A percentile compares a stretch with the other conserved stretches of the same genome.
phyloP scores from a whole-genome alignment of 2,329 filamentous ascomycete species.

The Pestalotiopsis sp. region DNA sequence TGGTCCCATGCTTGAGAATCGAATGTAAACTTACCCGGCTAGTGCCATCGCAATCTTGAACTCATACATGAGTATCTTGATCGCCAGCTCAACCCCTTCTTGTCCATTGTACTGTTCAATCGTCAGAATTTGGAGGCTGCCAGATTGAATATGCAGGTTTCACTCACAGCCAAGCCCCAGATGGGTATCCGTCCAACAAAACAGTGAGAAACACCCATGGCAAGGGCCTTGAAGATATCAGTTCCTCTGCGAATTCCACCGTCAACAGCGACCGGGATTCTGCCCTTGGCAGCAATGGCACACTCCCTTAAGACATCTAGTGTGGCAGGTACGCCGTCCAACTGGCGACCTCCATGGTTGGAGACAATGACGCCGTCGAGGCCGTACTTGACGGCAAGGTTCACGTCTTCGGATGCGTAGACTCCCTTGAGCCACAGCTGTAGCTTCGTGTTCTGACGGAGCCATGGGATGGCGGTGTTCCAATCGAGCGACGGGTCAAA shows the following conservation, averaged over 20 bases:
- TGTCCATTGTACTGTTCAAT: background rate
- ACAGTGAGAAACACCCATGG: slow-evolving; percentile 48
- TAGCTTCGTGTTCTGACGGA: slow-evolving; percentile 45
- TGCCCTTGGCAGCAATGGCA: slow-evolving; percentile 45
- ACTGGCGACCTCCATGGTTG: slow-evolving; percentile 48
- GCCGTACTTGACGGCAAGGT: slow-evolving; percentile 33
- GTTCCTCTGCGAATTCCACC: slow-evolving; percentile 49
- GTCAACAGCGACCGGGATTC: slow-evolving; percentile 45
- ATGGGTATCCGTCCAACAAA: slow-evolving; percentile 47
- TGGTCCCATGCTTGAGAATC: background rate
- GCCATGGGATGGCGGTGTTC: slow-evolving; percentile 49
- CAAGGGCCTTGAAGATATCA: slow-evolving; percentile 54
- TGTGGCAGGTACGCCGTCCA: slow-evolving; percentile 44
- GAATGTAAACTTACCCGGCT: background rate
- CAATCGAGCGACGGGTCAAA: slow-evolving; percentile 28
- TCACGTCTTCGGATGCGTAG: slow-evolving; percentile 37
- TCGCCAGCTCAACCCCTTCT: background rate
- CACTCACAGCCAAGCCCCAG: slow-evolving; percentile 43
- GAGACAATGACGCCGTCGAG: slow-evolving; percentile 37
- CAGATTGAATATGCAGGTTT: too few relatives aligned
- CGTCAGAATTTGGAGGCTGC: background rate
- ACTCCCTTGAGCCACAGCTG: slow-evolving; percentile 47
- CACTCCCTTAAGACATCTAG: slow-evolving; percentile 44
- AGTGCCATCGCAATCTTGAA: background rate
- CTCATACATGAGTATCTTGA: slow-evolving; percentile 1